Evolutionary conservation across 305 asterid species (phyloP).

Genomic region (Salvia sclarea): DNA sequence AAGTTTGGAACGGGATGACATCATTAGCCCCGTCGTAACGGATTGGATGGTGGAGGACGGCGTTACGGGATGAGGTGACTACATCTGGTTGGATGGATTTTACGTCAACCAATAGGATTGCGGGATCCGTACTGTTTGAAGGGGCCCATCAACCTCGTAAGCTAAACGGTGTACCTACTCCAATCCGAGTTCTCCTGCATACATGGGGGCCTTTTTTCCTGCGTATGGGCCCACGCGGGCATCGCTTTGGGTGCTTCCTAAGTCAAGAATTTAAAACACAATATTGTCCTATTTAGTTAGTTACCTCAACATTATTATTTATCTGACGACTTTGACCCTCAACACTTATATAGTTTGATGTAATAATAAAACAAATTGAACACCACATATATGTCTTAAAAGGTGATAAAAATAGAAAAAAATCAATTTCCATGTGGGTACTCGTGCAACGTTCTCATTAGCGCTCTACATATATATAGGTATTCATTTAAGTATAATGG

Average conservation of each 20-base stretch:
- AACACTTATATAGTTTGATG: too few relatives aligned
- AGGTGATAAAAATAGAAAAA: too few relatives aligned
- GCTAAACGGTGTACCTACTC: slow-evolving; percentile 31
- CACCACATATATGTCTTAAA: too few relatives aligned
- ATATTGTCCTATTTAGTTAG: background rate
- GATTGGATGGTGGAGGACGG: slow-evolving; percentile 19
- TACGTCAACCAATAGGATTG: slow-evolving; percentile 39
- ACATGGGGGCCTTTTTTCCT: slow-evolving; percentile 1
- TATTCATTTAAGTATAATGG: too few relatives aligned
- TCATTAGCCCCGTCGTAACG: slow-evolving; percentile 26
- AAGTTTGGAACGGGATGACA: background rate
- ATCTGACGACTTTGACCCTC: too few relatives aligned
- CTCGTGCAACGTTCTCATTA: too few relatives aligned
- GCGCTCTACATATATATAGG: too few relatives aligned
- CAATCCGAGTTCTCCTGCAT: slow-evolving; percentile 18
- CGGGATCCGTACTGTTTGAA: slow-evolving; percentile 30
- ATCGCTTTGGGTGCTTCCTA: slow-evolving; percentile 31
- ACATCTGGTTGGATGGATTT: slow-evolving; percentile 28
- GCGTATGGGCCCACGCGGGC: background rate
- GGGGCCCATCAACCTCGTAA: slow-evolving; percentile 22
- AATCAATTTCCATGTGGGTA: too few relatives aligned
- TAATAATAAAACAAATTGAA: too few relatives aligned
- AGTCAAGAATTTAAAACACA: slow-evolving; percentile 5
- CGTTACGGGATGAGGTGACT: slow-evolving; percentile 28
- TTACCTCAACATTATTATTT: too few relatives aligned